Evolutionary conservation across 2,329 filamentous ascomycete species (phyloP), one percentile per base, ranked within the genome.

Genomic region (Alternaria gaisen): DNA sequence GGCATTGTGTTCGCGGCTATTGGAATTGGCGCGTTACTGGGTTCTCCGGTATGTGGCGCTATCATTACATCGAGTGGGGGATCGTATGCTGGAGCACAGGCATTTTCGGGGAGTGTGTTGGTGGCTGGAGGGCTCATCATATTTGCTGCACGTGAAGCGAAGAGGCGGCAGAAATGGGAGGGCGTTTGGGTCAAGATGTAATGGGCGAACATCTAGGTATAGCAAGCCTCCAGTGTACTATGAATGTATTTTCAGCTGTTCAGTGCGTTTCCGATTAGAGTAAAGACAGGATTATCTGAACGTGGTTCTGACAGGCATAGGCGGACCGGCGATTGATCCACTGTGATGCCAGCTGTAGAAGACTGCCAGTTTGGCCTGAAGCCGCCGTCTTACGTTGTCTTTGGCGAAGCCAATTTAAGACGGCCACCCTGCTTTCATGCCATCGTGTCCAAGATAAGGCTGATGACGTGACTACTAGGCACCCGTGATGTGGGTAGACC

Each of bases 1-100:
- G 46, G 46, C 11, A 48, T 48, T 11, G 46, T 48, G 18, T 36
- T 36, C 10, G 46, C 46, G 46, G 46, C 46, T 36, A 48, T 48
- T 24, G 46, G 46, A 5, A 16, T 34, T 36, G 46, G 46, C 18
- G 30, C 46, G 1, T 34, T 48, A 30, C 20, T 34, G 9, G 46
- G 46, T 11, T 48, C 46, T 18, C 46, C 30, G 1, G 30, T 34
- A 1, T 34, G 46, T n/a, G 46, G 46, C 16, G 46, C 46, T 34
- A 48, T 48, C 30, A 48, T 48, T 12, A 48, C 46, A 18, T 48
- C 46, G 30, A 48, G 18, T 24, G 30, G 20, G 10, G 30, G 30
- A 18, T 48, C 46, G 3, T 48, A 48, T 34, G 28, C 30, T n/a
- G 46, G 46, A 20, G 46, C 46, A 5, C 46, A 48, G 3, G 46